Conservation (phyloP, 345 rosid genomes). For the Acer campestre region DNA sequence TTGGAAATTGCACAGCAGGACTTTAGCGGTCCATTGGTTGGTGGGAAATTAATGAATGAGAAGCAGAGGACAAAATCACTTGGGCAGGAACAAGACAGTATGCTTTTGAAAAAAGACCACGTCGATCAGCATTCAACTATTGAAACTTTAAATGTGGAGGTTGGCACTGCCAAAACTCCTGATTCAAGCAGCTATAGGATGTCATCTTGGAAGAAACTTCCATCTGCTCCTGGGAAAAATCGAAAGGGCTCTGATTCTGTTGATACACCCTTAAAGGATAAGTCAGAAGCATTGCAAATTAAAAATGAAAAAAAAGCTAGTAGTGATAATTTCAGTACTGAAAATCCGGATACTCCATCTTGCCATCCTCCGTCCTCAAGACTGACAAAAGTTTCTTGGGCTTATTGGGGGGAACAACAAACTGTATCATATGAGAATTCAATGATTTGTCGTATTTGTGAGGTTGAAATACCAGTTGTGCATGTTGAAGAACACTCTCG, state of each 20-base stretch:
- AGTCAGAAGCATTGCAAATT: constrained; percentile 30
- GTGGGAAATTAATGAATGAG: constrained; percentile 40
- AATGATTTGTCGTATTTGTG: constrained; percentile 98
- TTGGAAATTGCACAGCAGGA: constrained; percentile 60
- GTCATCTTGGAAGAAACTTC: constrained; percentile 98
- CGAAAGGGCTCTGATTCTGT: constrained; percentile 47
- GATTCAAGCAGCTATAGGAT: constrained; percentile 83
- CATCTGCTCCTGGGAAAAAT: constrained; percentile 74
- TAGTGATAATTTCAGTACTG: constrained; percentile 44
- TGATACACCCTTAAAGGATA: constrained; percentile 55
- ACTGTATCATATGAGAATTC: constrained; percentile 69
- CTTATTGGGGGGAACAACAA: constrained; percentile 65
- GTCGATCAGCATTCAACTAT: constrained; percentile 35
- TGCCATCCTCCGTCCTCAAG: constrained; percentile 52
- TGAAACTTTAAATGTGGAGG: constrained; percentile 48
- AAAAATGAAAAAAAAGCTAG: constrained; percentile 46
- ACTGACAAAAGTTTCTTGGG: constrained; percentile 57
- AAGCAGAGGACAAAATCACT: constrained; percentile 47
- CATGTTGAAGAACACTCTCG: constrained; percentile 98
- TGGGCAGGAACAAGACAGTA: constrained; percentile 34
- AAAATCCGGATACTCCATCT: constrained; percentile 49
- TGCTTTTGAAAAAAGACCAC: constrained; percentile 38
- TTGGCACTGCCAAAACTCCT: constrained; percentile 67
- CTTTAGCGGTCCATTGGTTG: constrained; percentile 43
- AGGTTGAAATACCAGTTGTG: constrained; percentile 97